Evolutionary conservation across 164 flowering plant genomes (phyloP), one percentile per base, ranked within the genome.

Genomic region (Sextonia rubra): DNA sequence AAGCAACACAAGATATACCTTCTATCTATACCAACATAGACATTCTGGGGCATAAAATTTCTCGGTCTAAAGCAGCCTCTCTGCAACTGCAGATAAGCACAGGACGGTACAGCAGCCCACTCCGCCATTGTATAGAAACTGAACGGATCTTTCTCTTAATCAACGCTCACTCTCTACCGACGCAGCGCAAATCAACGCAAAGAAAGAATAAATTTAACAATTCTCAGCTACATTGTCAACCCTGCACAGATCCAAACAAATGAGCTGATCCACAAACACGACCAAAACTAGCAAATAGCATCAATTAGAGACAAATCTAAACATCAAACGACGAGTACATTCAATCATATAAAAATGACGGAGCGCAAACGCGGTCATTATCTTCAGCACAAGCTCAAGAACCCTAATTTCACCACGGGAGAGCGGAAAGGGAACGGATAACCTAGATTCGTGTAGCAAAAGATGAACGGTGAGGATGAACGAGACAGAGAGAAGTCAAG

Each of bases 81-180:
- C 64, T 66, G 83, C 62, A 80, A 48, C 32, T 68, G 82, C 64
- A 77, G 71, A 77, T 79, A 80, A 18, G 74, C 71, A 76, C 70
- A 80, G 48, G 83, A 74, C 15, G 82, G 72, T 18, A 80, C 49
- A 47, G 80, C 82, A 37, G 76, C 75, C 75, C 71, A 77, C 73
- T 76, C 85, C 5, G 83, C 86, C 88, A 87, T 87, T 73, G 74
- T 74, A 70, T 26, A 37, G 44, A 37, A 69, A 73, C 66, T 64
- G 22, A 27, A 20, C 2, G 24, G 22, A 22, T 70, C 63, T 32
- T 6, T 58, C 47, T 66, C 14, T 60, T 14, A 3, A 56, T 32
- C 62, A 76, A 69, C 70, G 27, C 72, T 77, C 60, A 47, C 17
- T 73, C 56, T 68, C 61, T 9, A 24, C n/a, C n/a, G n/a, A n/a